Evolutionary conservation across 1,284 basidiomycete species (phyloP).

Genomic region (Athelia psychrophila): DNA sequence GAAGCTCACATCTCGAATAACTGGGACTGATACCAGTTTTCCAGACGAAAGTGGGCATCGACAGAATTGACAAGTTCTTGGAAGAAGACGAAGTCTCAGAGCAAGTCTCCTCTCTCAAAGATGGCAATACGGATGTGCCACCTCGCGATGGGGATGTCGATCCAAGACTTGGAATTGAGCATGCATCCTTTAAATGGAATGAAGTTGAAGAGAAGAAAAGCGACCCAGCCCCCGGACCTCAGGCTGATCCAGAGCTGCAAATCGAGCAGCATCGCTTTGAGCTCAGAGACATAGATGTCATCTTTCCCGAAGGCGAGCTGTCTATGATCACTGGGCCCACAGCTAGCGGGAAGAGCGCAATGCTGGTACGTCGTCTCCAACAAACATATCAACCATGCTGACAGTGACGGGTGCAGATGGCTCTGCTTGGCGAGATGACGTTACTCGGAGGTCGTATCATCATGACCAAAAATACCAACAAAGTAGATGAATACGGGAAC

Average conservation of each 20-base stretch:
- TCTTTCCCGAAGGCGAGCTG: constrained; percentile 69
- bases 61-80: constrained; percentile 80
- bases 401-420: constrained; percentile 24
- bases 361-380: constrained; percentile 44
- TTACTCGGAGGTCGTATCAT: constrained; percentile 38
- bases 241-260: constrained; percentile 12
- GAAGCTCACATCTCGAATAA: neutral
- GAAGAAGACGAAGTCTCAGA: constrained; percentile 79
- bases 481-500: constrained; percentile 46
- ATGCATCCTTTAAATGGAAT: constrained; percentile 75
- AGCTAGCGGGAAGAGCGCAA: constrained; percentile 78
- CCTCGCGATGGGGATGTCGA: constrained; percentile 21
- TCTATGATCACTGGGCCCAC: constrained; percentile 71
- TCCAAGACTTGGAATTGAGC: constrained; percentile 57
- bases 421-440: constrained; percentile 44
- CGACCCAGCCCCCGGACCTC: constrained; percentile 3
- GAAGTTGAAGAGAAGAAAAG: constrained; percentile 42
- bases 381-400: constrained; percentile 1
- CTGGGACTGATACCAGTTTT: neutral
- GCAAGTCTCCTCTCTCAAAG: constrained; percentile 67
- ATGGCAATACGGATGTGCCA: constrained; percentile 21
- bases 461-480: constrained; percentile 45
- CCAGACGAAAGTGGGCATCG: constrained; percentile 64
- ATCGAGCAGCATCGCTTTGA: constrained; percentile 52
- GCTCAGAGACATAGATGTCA: constrained; percentile 59